Evolutionary conservation across 2,329 filamentous ascomycete genomes (phyloP).

Genomic region (Didymella sp.): DNA sequence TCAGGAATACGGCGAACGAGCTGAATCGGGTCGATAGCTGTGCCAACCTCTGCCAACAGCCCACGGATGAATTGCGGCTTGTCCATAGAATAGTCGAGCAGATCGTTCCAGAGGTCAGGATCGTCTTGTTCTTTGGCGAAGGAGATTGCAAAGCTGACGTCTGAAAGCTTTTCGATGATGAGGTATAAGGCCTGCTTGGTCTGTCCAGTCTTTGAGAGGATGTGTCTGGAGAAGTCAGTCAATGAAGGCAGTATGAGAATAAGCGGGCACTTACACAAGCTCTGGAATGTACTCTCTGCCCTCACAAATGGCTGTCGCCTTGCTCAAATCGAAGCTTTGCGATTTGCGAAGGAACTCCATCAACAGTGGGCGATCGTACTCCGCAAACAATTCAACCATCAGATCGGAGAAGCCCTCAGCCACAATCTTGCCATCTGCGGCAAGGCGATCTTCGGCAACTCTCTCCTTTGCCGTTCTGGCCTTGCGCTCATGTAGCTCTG

Average conservation of each 20-base stretch:
- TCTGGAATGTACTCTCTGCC: slow-evolving; percentile 82
- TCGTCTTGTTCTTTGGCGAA: slow-evolving; percentile 96
- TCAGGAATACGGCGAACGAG: slow-evolving; percentile 90
- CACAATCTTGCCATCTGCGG: slow-evolving; percentile 68
- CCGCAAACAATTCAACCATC: slow-evolving; percentile 83
- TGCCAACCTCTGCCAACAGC: slow-evolving; percentile 91
- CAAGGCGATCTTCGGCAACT: slow-evolving; percentile 52
- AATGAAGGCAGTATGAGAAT: background rate
- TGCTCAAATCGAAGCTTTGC: slow-evolving; percentile 87
- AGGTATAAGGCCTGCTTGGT: slow-evolving; percentile 89
- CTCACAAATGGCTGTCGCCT: slow-evolving; percentile 79
- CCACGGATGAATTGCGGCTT: slow-evolving; percentile 94
- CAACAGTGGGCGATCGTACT: slow-evolving; percentile 78
- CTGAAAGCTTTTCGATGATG: slow-evolving; percentile 90
- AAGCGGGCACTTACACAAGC: slow-evolving; percentile 66
- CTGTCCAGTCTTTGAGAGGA: slow-evolving; percentile 93
- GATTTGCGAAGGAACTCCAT: slow-evolving; percentile 88
- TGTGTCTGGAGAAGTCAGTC: slow-evolving; percentile 59
- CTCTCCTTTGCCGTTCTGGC: slow-evolving; percentile 49
- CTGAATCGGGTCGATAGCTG: slow-evolving; percentile 88
- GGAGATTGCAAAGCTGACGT: slow-evolving; percentile 89
- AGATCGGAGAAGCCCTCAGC: slow-evolving; percentile 89
- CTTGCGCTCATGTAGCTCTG: slow-evolving; percentile 64
- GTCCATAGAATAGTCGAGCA: slow-evolving; percentile 96
- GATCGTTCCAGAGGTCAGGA: slow-evolving; percentile 90